Conservation (phyloP, 257 asterid genomes). For the Solanum ossicruentum region DNA sequence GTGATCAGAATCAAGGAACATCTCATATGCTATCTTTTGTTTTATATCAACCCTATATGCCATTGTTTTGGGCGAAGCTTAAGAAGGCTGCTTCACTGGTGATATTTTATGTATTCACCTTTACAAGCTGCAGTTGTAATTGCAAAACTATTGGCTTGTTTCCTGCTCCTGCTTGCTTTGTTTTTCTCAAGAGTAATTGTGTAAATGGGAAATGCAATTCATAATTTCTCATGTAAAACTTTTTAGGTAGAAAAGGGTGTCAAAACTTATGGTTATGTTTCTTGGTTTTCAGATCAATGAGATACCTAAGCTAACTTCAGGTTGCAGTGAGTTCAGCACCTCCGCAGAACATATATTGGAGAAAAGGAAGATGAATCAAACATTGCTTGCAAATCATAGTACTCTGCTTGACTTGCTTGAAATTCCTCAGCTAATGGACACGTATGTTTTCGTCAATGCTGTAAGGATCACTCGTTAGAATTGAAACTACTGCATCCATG, state of each 20-base stretch:
- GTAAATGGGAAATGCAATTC: background rate
- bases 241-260: background rate
- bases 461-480: background rate
- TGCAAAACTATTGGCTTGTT: background rate
- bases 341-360: conserved; percentile 86
- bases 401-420: conserved; percentile 97
- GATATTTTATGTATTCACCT: background rate
- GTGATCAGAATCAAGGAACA: background rate
- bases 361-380: conserved; percentile 93
- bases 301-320: conserved; percentile 80
- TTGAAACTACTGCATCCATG: background rate
- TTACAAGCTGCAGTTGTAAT: background rate
- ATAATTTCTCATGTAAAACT: background rate
- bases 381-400: conserved; percentile 73
- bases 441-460: conserved; percentile 37
- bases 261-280: conserved; percentile 1
- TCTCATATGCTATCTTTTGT: background rate
- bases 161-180: background rate
- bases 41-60: background rate
- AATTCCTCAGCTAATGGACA: conserved; percentile 99
- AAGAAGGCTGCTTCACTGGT: background rate
- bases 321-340: conserved; percentile 82
- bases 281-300: conserved; percentile 67
- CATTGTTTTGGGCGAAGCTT: background rate
- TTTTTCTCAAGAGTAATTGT: background rate